Evolutionary conservation across 2,329 filamentous ascomycete genomes (phyloP).

Genomic region (Sodiomyces alkalinus): DNA sequence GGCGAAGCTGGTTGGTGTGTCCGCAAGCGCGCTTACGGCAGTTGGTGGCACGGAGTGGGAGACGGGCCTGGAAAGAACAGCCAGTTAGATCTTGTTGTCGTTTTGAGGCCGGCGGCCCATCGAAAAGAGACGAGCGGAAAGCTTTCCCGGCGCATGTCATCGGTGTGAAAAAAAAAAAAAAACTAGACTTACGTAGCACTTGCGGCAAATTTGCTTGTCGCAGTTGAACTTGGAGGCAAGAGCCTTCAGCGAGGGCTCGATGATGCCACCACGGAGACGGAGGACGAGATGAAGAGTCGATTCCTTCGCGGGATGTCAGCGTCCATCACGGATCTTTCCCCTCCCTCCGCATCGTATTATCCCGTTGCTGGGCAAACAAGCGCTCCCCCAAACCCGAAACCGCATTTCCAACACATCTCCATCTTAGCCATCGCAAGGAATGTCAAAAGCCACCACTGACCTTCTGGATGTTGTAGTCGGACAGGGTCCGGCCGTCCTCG

Average conservation of each 20-base stretch:
- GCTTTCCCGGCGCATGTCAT: no score
- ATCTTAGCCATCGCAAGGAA: no score
- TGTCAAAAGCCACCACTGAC: no score
- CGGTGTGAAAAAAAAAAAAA: no score
- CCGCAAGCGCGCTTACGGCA: conserved; percentile 99
- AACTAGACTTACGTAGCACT: conserved; percentile 94
- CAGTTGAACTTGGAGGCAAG: conserved; percentile 99
- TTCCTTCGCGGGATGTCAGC: conserved; percentile 45
- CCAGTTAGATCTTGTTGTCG: background rate
- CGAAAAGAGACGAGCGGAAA: conserved; percentile 1
- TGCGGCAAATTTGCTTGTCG: conserved; percentile 99
- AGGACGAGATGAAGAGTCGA: conserved; percentile 97
- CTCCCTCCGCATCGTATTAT: no score
- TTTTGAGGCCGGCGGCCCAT: no score
- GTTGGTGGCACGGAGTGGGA: conserved; percentile 97
- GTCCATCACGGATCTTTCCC: no score
- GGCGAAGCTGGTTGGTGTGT: conserved; percentile 99
- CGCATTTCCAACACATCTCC: no score
- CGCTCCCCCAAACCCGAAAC: background rate
- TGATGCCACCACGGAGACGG: conserved; percentile 97
- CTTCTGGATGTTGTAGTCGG: conserved; percentile 99
- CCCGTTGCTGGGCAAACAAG: no score
- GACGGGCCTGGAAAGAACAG: conserved; percentile 50
- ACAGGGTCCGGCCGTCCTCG: conserved; percentile 91
- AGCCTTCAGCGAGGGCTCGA: conserved; percentile 96